Base-by-base conservation (phyloP, 768 basidiomycete species). In the Tylopilus sp. region DNA sequence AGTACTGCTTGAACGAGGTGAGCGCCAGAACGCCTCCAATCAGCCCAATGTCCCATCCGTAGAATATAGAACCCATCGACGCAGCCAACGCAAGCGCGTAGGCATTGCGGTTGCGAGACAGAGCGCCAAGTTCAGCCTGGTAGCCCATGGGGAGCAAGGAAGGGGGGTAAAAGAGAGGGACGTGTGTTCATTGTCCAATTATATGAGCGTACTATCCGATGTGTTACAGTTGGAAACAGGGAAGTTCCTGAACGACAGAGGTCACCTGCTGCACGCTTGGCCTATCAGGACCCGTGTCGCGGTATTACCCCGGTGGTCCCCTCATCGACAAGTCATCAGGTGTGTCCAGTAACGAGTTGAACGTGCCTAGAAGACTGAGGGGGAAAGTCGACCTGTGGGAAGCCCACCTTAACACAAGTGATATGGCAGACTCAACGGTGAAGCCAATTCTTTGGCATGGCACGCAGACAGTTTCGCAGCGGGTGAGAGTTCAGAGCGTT, bases 21-120 rank as follows among this genome's bases (percentile, higher is more conserved):
- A 80, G 62, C 18, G 77, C 58, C 39, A 79, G 62, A 12, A 80
- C 65, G 31, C 79, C 79, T 11, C 79, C 78, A 30, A 80, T 80
- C 44, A 80, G 57, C 8, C 75, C 75, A 2, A 71, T 70, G 50
- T 80, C 77, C 74, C 76, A 77, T 17, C 76, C 78, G 44, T 66
- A 77, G 65, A 77, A 78, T 18, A 79, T 70, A 35, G 75, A 75
- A 10, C 76, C 78, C 69, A 76, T 69, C 1, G 75, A 63, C 0
- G 75, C 78, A 12, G 76, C 76, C 17, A 69, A 46, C 7, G 78
- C 70, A 17, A 79, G 68, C 4, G 68, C 48, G 51, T 79, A 79
- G 3, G 77, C 75, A 64, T 78, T 77, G 40, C 73, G 71, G 57
- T 73, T 70, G 30, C 59, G 65, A 22, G 57, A 58, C 18, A 70